Percentiles rank a stretch among this genome's conserved stretches.
phyloP scores from a whole-genome alignment of 495 filamentous ascomycete species.

The Xylaria telfairii region DNA sequence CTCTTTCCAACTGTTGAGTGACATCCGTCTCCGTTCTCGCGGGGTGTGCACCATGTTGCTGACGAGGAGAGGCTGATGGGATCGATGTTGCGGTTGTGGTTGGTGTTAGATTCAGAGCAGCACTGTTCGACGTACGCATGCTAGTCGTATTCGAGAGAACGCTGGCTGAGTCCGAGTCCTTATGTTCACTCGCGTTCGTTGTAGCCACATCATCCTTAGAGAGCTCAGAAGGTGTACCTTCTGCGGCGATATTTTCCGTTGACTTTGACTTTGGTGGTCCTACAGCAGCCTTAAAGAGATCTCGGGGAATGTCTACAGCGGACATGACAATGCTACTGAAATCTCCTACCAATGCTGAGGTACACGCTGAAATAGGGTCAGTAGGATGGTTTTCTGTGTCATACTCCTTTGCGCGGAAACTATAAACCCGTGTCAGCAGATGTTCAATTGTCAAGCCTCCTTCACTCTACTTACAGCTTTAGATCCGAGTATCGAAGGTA shows the following conservation, averaged over 20 bases:
- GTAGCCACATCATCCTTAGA: constrained; percentile 31
- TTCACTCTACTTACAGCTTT: constrained; percentile 62
- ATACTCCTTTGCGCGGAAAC: constrained; percentile 71
- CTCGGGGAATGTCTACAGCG: constrained; percentile 78
- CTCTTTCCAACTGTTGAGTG: constrained; percentile 55
- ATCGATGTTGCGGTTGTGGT: neutral
- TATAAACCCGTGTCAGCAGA: constrained; percentile 40
- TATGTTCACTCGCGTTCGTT: constrained; percentile 23
- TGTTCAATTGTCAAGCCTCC: neutral
- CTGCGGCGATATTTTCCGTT: constrained; percentile 27
- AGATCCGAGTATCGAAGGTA: constrained; percentile 67
- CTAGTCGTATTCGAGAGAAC: constrained; percentile 7
- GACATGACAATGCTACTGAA: constrained; percentile 78
- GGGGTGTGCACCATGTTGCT: constrained; percentile 20
- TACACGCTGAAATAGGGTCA: constrained; percentile 74
- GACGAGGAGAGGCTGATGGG: constrained; percentile 15
- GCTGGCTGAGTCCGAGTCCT: neutral
- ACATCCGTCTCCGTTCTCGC: constrained; percentile 14
- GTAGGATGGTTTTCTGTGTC: constrained; percentile 74
- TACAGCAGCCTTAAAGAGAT: constrained; percentile 64
- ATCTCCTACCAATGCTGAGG: constrained; percentile 77
- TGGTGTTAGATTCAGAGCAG: neutral
- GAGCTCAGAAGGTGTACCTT: constrained; percentile 14
- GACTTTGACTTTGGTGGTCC: constrained; percentile 28
- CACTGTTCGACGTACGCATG: neutral